These are phyloP conservation scores for Artemisia annua DNA, from an alignment of 129 eudicot genomes.

Conservation along the genomic window DNA sequence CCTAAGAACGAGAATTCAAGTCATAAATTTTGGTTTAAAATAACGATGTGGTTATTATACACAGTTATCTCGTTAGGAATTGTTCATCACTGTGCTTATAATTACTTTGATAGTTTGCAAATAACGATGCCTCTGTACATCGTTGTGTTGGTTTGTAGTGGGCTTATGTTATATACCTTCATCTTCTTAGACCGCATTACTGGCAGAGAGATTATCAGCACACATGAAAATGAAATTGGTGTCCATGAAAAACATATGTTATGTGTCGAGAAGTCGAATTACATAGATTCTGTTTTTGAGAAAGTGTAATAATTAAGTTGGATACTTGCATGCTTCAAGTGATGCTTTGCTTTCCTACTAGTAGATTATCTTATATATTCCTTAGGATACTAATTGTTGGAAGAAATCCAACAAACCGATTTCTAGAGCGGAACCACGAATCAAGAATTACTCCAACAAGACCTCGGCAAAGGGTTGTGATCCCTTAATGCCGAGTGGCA, in stretches of 20 bases:
- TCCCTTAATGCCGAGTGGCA: too few species aligned
- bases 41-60: slow-evolving; percentile 10
- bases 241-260: not conserved
- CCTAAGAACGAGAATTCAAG: slow-evolving; percentile 18
- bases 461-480: too few species aligned
- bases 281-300: not conserved
- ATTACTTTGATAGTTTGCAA: not conserved
- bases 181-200: not conserved
- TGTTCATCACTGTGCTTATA: slow-evolving; percentile 6
- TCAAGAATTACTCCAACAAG: too few species aligned
- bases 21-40: slow-evolving; percentile 3
- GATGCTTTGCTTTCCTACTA: too few species aligned
- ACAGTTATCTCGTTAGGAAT: not conserved
- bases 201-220: not conserved
- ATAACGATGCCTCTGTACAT: slow-evolving; percentile 9
- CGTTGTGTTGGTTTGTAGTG: not conserved
- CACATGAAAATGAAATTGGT: not conserved
- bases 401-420: too few species aligned
- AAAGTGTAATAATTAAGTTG: not conserved
- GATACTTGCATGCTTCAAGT: too few species aligned
- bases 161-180: not conserved
- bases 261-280: not conserved
- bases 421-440: too few species aligned
- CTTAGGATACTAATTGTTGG: too few species aligned
- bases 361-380: too few species aligned